Conservation (phyloP, 352 stramenopile species). For the Pythium brachiatum region DNA sequence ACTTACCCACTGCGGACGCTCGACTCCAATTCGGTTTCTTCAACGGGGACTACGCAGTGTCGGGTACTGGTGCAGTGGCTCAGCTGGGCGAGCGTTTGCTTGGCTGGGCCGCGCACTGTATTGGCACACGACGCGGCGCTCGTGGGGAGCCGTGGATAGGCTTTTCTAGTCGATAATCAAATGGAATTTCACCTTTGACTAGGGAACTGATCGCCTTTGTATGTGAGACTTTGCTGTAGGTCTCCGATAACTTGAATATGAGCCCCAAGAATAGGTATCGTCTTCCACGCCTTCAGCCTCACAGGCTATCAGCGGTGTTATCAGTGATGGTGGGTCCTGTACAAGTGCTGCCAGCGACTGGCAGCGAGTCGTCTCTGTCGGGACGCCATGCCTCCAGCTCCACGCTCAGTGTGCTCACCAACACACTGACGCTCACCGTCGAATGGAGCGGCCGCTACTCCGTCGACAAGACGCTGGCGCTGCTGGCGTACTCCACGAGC, state of each 20-base stretch:
- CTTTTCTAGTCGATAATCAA: constrained; percentile 19
- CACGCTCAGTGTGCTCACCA: not conserved
- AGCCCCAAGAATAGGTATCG: not conserved
- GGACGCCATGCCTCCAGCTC: not conserved
- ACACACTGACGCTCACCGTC: not conserved
- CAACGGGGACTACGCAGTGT: not conserved
- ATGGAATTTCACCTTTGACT: constrained; percentile 4
- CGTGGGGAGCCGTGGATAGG: not conserved
- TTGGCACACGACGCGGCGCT: not conserved
- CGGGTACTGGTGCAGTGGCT: not conserved
- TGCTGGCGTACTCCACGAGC: not conserved
- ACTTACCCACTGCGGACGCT: too few relatives aligned
- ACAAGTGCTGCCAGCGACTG: too few relatives aligned
- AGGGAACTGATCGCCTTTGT: not conserved
- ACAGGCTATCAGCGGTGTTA: too few relatives aligned
- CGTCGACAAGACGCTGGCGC: not conserved
- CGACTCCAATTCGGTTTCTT: not conserved
- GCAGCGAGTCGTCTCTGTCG: too few relatives aligned
- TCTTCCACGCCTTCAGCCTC: too few relatives aligned
- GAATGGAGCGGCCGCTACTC: constrained; percentile 4
- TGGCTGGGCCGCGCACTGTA: not conserved
- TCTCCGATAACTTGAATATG: not conserved
- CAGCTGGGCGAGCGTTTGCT: not conserved
- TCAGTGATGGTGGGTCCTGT: too few relatives aligned
- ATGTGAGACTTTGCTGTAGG: not conserved